A percentile compares a stretch with the other conserved stretches of the same genome.
phyloP scores from a whole-genome alignment of 202 grass and related monocot species.

The Setaria italica region DNA sequence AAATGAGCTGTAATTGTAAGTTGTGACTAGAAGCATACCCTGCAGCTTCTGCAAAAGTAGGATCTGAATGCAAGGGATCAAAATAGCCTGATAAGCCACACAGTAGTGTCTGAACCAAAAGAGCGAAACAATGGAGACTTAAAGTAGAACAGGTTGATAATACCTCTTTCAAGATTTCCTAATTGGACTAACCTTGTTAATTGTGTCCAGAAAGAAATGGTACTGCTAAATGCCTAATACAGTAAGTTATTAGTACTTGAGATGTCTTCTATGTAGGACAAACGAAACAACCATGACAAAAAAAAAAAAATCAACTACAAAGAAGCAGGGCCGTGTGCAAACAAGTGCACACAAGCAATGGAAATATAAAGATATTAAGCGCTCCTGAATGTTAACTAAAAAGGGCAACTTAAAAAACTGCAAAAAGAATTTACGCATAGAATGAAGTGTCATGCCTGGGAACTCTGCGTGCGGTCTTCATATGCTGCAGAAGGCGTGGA shows the following conservation, averaged over 20 bases:
- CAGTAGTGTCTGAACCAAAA: slow-evolving; percentile 51
- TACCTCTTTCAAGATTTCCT: background rate
- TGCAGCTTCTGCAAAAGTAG: slow-evolving; percentile 56
- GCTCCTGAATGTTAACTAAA: background rate
- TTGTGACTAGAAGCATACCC: slow-evolving; percentile 48
- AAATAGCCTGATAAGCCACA: slow-evolving; percentile 65
- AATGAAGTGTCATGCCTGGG: slow-evolving; percentile 60
- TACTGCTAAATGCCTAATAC: too few species aligned
- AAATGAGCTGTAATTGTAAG: background rate
- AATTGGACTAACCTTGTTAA: background rate
- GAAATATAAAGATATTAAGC: slow-evolving; percentile 9
- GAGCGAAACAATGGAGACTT: background rate
- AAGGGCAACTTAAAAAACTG: background rate
- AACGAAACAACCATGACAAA: background rate
- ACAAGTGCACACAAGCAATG: background rate
- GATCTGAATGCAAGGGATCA: slow-evolving; percentile 79
- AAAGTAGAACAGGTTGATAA: background rate
- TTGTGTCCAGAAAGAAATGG: background rate
- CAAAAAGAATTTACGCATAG: background rate
- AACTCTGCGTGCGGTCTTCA: slow-evolving; percentile 74
- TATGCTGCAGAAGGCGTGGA: slow-evolving; percentile 57
- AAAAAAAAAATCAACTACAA: background rate
- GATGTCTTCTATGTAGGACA: background rate
- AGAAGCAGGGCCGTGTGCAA: background rate
- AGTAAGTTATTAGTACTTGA: background rate